phyloP scores from a whole-genome alignment of 2,329 filamentous ascomycete genomes.

The Albophoma yamanashiensis region DNA sequence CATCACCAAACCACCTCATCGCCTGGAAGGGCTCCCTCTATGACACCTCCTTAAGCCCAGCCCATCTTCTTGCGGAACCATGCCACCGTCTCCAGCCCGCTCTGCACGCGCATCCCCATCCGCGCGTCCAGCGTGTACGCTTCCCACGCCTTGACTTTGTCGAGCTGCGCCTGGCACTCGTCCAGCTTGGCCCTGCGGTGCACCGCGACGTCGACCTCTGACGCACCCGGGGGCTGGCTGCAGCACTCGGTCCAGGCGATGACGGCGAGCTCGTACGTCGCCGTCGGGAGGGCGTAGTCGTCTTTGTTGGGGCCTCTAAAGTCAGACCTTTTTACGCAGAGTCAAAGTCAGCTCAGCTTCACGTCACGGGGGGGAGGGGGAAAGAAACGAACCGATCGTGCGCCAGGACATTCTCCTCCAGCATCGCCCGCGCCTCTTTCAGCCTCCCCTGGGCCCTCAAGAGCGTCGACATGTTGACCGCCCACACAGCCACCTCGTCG shows the following conservation, averaged over 20 bases:
- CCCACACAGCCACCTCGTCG: slow-evolving; percentile 54
- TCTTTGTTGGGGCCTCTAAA: slow-evolving; percentile 55
- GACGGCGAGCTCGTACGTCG: slow-evolving; percentile 79
- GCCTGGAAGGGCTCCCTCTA: neutral
- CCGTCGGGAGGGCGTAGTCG: slow-evolving; percentile 62
- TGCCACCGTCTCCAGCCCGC: slow-evolving; percentile 53
- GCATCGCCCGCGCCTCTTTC: slow-evolving; percentile 52
- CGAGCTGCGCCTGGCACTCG: slow-evolving; percentile 54
- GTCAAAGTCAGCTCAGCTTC: neutral
- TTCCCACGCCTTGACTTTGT: slow-evolving; percentile 61
- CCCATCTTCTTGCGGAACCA: slow-evolving; percentile 38
- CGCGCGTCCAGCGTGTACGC: slow-evolving; percentile 62
- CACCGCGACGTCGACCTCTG: slow-evolving; percentile 18
- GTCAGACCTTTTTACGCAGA: slow-evolving; percentile 22
- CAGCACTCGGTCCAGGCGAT: slow-evolving; percentile 64
- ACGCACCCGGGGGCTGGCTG: slow-evolving; percentile 20
- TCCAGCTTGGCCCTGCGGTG: slow-evolving; percentile 38
- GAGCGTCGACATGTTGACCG: slow-evolving; percentile 56
- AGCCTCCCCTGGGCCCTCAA: slow-evolving; percentile 52
- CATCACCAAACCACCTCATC: neutral
- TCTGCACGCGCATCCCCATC: slow-evolving; percentile 63
- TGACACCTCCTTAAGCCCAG: slow-evolving; percentile 9
- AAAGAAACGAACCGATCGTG: slow-evolving; percentile 46
- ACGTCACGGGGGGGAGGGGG: neutral
- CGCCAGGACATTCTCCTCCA: slow-evolving; percentile 54